Evolutionary conservation across 2,329 filamentous ascomycete species (phyloP).

Genomic region (Pseudogymnoascus sp.): DNA sequence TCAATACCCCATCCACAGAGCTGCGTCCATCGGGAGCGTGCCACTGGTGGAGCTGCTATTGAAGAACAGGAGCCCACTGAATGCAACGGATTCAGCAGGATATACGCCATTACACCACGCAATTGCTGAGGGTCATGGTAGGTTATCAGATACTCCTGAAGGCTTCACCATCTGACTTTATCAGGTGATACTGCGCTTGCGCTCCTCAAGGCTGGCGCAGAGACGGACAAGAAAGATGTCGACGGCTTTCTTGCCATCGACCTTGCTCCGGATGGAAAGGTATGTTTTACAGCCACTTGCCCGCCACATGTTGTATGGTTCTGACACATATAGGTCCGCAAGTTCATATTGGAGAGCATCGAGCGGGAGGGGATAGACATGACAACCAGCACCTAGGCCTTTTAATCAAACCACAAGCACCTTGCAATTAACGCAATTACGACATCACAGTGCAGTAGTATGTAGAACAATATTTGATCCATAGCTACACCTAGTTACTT

Average conservation of each 20-base stretch:
- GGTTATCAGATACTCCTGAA: conserved; percentile 17
- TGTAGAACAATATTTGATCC: conserved; percentile 1
- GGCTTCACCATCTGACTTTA: neutral
- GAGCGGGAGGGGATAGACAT: conserved; percentile 74
- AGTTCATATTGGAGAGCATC: conserved; percentile 67
- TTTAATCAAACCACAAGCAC: neutral
- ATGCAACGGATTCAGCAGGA: conserved; percentile 73
- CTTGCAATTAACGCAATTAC: conserved; percentile 13
- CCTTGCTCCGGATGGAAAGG: conserved; percentile 77
- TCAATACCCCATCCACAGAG: conserved; percentile 86
- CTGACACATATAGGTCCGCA: conserved; percentile 30
- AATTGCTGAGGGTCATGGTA: conserved; percentile 64
- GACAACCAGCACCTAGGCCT: neutral
- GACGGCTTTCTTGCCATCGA: conserved; percentile 68
- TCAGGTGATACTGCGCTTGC: conserved; percentile 69
- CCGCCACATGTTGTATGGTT: neutral
- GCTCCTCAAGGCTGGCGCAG: conserved; percentile 76
- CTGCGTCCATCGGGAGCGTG: conserved; percentile 80
- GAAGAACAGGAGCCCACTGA: conserved; percentile 68
- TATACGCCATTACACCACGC: conserved; percentile 87
- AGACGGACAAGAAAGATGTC: conserved; percentile 64
- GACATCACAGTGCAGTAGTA: neutral
- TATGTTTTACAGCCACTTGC: conserved; percentile 32
- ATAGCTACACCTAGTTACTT: conserved; percentile 37
- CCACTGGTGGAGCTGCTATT: conserved; percentile 77